Evolutionary conservation across 2,329 filamentous ascomycete genomes (phyloP), one percentile per base, ranked within the genome.

Genomic region (Xylaria sp.): DNA sequence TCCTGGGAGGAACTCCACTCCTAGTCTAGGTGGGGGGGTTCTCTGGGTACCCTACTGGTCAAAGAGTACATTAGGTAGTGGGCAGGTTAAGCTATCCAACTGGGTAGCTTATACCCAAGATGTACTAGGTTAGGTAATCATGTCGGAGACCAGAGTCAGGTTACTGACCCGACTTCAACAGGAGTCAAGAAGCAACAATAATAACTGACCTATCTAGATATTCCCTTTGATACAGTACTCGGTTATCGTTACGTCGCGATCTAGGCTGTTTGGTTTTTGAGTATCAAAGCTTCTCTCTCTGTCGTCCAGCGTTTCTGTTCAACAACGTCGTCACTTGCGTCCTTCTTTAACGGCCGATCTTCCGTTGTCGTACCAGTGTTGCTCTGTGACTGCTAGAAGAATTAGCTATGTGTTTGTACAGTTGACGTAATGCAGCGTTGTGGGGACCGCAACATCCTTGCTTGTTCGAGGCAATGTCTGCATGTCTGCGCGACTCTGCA

Each of bases 351-450:
- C 13, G 46, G 66, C 56, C 58, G 55, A 54, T 66, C 28, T 52
- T 51, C 39, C n/a, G 63, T 50, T 64, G 44, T 25, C 51, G 39
- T 25, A 58, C 60, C 60, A 66, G 65, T 67, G 67, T 58, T 58
- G 46, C 39, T 67, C 41, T 58, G 62, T 65, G 63, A 64, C 52
- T 68, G 60, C 65, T 66, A 55, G 66, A 62, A 56, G 66, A 71
- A 71, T 71, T 54, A 69, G 67, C 65, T 41, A 59, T 58, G 18
- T 61, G 64, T 65, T 68, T 66, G 73, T 73, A 73, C 68, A 69
- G 69, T 75, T 77, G 75, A 77, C 75, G 75, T 77, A 77, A 77
- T 77, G 70, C 66, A 66, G 65, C 65, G 61, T 65, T 69, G 64
- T 70, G 62, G 48, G 41, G 55, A 63, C 39, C 51, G 56, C 56